Evolutionary conservation across 306 rosid genomes (phyloP).

Genomic region (Fragaria ananassa): DNA sequence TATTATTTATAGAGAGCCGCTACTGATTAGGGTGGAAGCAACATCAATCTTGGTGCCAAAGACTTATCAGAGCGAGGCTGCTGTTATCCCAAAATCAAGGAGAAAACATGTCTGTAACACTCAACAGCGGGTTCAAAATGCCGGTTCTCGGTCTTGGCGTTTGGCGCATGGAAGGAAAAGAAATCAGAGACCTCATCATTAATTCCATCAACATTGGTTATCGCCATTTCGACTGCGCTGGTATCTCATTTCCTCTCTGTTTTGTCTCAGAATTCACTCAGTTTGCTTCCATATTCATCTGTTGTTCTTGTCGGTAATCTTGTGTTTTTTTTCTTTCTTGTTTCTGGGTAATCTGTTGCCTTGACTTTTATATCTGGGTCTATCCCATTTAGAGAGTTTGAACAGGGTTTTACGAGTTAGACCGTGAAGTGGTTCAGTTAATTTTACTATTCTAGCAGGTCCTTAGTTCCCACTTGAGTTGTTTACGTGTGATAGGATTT

Average conservation of each 20-base stretch:
- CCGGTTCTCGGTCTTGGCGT: slow-evolving; percentile 71
- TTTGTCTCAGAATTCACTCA: neutral
- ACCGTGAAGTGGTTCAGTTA: neutral
- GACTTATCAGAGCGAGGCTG: too few relatives aligned
- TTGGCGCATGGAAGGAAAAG: slow-evolving; percentile 76
- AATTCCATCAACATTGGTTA: slow-evolving; percentile 74
- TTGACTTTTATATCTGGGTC: neutral
- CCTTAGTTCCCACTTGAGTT: neutral
- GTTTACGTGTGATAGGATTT: neutral
- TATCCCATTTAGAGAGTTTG: too few relatives aligned
- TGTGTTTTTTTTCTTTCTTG: too few relatives aligned
- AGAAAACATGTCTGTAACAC: slow-evolving; percentile 28
- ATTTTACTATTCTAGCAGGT: neutral
- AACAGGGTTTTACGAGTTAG: neutral
- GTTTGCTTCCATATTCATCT: neutral
- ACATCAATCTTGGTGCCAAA: too few relatives aligned
- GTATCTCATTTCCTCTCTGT: slow-evolving; percentile 26
- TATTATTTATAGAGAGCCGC: too few relatives aligned
- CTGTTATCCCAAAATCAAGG: too few relatives aligned
- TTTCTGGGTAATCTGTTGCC: neutral
- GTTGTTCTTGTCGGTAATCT: neutral
- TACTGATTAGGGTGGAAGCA: too few relatives aligned
- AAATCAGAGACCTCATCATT: slow-evolving; percentile 57
- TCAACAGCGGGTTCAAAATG: slow-evolving; percentile 79
- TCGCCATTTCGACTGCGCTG: slow-evolving; percentile 94